phyloP scores from a whole-genome alignment of 106 monocot genomes.

The Triglochin maritima region DNA sequence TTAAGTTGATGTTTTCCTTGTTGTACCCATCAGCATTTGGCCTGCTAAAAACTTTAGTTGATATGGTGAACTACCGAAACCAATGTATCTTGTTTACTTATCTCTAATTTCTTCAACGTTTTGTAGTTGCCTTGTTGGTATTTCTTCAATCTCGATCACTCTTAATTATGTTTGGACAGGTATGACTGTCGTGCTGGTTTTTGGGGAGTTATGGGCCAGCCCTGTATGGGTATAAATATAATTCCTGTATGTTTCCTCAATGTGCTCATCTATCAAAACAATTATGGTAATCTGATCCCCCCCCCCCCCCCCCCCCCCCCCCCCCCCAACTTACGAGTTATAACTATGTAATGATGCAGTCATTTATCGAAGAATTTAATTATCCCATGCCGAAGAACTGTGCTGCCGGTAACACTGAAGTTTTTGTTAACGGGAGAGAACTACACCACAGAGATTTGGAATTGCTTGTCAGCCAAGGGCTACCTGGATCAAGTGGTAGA shows the following conservation, averaged over 20 bases:
- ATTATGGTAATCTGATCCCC: no score
- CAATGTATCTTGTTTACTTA: not conserved
- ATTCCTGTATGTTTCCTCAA: conserved; percentile 58
- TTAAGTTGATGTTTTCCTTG: not conserved
- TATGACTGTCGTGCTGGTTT: conserved; percentile 97
- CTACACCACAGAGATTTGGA: conserved; percentile 76
- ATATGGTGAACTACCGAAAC: not conserved
- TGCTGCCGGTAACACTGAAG: conserved; percentile 68
- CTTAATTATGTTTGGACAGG: conserved; percentile 28
- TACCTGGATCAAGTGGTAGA: conserved; percentile 33
- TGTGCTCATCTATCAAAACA: no score
- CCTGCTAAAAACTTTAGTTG: not conserved
- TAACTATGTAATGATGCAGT: conserved; percentile 26
- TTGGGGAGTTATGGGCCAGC: conserved; percentile 84
- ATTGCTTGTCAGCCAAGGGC: conserved; percentile 65
- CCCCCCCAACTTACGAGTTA: no score
- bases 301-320: no score
- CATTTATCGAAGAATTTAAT: conserved; percentile 90
- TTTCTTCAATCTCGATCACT: not conserved
- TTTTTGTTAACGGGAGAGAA: conserved; percentile 88
- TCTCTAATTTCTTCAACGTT: not conserved
- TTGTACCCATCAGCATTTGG: not conserved
- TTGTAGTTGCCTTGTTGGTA: not conserved
- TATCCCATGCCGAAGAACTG: conserved; percentile 81
- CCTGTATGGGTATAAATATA: conserved; percentile 94